Conservation (phyloP, 805 yeast species). For the Metahyphopichia silvanorum region DNA sequence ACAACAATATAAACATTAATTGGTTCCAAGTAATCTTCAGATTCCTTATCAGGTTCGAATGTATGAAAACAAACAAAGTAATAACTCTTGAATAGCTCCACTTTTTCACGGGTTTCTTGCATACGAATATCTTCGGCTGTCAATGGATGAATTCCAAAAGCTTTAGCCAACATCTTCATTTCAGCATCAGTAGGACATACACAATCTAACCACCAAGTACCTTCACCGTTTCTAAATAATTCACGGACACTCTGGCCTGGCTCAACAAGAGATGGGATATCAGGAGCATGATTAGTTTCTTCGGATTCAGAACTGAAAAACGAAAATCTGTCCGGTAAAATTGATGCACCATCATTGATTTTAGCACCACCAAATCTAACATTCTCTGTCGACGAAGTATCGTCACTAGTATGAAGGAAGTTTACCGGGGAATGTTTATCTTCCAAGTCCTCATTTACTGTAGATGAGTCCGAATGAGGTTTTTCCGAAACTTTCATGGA, state of each 20-base stretch:
- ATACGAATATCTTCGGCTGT: slow-evolving; percentile 96
- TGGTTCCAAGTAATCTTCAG: slow-evolving; percentile 81
- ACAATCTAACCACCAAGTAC: slow-evolving; percentile 97
- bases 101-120: slow-evolving; percentile 97
- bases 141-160: slow-evolving; percentile 96
- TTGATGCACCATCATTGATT: slow-evolving; percentile 22
- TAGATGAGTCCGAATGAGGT: slow-evolving; percentile 18
- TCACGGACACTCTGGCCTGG: slow-evolving; percentile 63
- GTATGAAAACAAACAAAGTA: slow-evolving; percentile 97
- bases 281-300: slow-evolving; percentile 87
- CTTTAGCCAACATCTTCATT: slow-evolving; percentile 87
- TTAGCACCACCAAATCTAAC: slow-evolving; percentile 40
- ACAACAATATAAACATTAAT: slow-evolving; percentile 70
- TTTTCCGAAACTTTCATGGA: slow-evolving; percentile 5
- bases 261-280: slow-evolving; percentile 70
- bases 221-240: slow-evolving; percentile 67
- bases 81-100: slow-evolving; percentile 83
- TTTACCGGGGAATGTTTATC: slow-evolving; percentile 6
- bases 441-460: slow-evolving; percentile 17
- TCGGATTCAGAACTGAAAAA: slow-evolving; percentile 80
- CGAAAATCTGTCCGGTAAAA: slow-evolving; percentile 71
- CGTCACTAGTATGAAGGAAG: neutral
- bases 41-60: slow-evolving; percentile 79
- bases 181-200: slow-evolving; percentile 91
- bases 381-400: slow-evolving; percentile 25